A percentile compares a stretch with the other conserved stretches of the same genome.
Conservation (phyloP, 2,329 filamentous ascomycete genomes). For the Knufia petricola region DNA sequence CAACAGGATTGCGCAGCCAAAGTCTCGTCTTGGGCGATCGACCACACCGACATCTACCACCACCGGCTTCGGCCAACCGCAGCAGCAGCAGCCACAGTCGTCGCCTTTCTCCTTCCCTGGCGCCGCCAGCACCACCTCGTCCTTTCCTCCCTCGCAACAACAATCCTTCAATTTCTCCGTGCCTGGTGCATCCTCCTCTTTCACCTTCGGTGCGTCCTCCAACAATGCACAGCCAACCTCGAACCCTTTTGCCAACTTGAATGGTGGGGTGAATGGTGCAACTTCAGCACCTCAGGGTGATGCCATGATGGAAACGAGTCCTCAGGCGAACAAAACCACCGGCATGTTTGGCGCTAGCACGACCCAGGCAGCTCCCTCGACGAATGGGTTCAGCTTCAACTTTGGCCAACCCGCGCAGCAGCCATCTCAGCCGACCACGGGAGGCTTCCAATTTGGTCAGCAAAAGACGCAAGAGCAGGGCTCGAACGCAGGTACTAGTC, state of each 20-base stretch:
- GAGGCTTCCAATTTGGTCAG: conserved; percentile 11
- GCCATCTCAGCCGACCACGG: conserved; percentile 13
- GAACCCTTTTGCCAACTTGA: conserved; percentile 20
- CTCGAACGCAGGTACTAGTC: conserved; percentile 8
- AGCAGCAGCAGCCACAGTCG: conserved; percentile 18
- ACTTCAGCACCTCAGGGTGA: conserved; percentile 6
- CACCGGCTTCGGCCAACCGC: conserved; percentile 9
- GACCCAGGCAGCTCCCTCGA: conserved; percentile 3
- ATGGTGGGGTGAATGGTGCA: conserved; percentile 11
- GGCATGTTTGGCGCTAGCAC: conserved; percentile 13
- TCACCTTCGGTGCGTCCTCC: conserved; percentile 5
- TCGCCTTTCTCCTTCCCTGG: conserved; percentile 18
- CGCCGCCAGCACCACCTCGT: conserved; percentile 9
- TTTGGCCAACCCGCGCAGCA: conserved; percentile 14
- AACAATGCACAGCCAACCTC: background rate
- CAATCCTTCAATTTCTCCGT: conserved; percentile 9
- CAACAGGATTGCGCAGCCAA: conserved; percentile 6
- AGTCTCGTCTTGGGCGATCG: conserved; percentile 5
- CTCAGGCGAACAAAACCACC: conserved; percentile 12
- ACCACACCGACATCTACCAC: conserved; percentile 5
- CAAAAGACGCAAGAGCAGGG: conserved; percentile 6
- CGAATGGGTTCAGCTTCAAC: conserved; percentile 18
- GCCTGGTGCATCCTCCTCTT: background rate
- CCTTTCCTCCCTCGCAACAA: conserved; percentile 2
- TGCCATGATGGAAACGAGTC: conserved; percentile 19